These are phyloP conservation scores for Cyclocybe cylindracea DNA, from an alignment of 768 basidiomycete species.

Conservation along the genomic window DNA sequence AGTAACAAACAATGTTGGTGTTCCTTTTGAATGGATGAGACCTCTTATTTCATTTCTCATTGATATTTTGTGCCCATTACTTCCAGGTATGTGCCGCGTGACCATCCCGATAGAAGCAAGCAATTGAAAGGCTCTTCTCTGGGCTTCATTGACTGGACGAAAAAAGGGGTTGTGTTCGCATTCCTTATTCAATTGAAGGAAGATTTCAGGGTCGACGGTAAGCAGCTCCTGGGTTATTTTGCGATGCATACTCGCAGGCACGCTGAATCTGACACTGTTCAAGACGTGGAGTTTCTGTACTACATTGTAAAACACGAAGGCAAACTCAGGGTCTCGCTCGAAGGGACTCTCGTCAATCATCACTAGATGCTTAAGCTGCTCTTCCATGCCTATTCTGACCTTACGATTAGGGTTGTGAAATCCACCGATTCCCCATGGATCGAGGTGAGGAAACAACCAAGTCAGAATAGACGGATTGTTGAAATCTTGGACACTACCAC, in stretches of 20 bases:
- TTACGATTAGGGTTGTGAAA: constrained; percentile 9
- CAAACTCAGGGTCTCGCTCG: constrained; percentile 9
- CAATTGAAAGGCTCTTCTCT: background rate
- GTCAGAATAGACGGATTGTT: constrained; percentile 1
- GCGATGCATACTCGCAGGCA: too few relatives aligned
- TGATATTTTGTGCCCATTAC: constrained; percentile 16
- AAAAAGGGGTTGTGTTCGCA: too few relatives aligned
- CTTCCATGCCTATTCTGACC: constrained; percentile 7
- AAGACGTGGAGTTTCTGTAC: too few relatives aligned
- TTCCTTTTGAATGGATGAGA: constrained; percentile 11
- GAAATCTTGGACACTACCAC: background rate
- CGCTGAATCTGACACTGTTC: too few relatives aligned
- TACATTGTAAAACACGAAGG: too few relatives aligned
- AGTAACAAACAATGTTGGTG: constrained; percentile 20
- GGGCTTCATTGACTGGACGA: too few relatives aligned
- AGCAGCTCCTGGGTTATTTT: too few relatives aligned
- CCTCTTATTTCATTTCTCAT: constrained; percentile 20
- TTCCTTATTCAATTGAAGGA: too few relatives aligned
- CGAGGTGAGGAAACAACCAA: constrained; percentile 13
- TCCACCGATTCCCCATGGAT: too few relatives aligned
- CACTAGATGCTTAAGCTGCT: constrained; percentile 11
- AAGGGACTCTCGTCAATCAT: constrained; percentile 2
- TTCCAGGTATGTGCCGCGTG: constrained; percentile 14
- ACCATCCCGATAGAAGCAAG: constrained; percentile 3
- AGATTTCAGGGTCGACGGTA: too few relatives aligned